These are phyloP conservation scores for Adansonia gregorii DNA, from an alignment of 441 rosid genomes.

Conservation along the genomic window DNA sequence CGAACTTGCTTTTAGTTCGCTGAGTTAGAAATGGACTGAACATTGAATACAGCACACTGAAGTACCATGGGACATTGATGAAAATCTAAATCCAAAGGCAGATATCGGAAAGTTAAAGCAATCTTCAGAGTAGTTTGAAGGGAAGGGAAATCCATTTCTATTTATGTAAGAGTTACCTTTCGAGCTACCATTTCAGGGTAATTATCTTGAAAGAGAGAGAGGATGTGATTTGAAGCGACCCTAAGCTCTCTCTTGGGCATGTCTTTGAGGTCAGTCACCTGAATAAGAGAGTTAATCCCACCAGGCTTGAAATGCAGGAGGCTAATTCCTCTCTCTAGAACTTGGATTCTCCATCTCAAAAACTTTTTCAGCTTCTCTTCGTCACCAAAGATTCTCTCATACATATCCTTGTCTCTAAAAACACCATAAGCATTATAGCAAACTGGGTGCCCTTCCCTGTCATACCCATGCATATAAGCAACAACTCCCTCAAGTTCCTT, in stretches of 20 bases:
- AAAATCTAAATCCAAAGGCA: constrained; percentile 57
- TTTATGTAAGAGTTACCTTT: constrained; percentile 52
- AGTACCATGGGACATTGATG: constrained; percentile 98
- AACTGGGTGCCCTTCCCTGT: constrained; percentile 84
- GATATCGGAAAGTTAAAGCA: background rate
- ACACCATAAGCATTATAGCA: constrained; percentile 93
- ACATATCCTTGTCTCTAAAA: constrained; percentile 76
- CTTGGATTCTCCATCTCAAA: constrained; percentile 90
- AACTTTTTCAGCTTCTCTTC: constrained; percentile 82
- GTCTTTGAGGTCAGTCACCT: constrained; percentile 93
- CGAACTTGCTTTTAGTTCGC: constrained; percentile 94
- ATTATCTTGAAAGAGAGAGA: constrained; percentile 93
- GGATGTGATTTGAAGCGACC: constrained; percentile 81
- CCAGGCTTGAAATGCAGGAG: constrained; percentile 86
- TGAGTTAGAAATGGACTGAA: constrained; percentile 90
- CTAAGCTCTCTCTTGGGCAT: constrained; percentile 96
- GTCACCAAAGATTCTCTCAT: constrained; percentile 84
- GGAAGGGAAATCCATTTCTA: background rate
- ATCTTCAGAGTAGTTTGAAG: background rate
- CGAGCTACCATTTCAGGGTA: constrained; percentile 99
- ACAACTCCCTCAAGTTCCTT: constrained; percentile 85
- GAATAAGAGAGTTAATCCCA: constrained; percentile 84
- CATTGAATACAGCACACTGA: constrained; percentile 76
- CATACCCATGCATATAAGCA: constrained; percentile 87
- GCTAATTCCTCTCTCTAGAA: constrained; percentile 79